Base-by-base conservation (phyloP, 257 asterid species). In the Knoxia roxburghii region DNA sequence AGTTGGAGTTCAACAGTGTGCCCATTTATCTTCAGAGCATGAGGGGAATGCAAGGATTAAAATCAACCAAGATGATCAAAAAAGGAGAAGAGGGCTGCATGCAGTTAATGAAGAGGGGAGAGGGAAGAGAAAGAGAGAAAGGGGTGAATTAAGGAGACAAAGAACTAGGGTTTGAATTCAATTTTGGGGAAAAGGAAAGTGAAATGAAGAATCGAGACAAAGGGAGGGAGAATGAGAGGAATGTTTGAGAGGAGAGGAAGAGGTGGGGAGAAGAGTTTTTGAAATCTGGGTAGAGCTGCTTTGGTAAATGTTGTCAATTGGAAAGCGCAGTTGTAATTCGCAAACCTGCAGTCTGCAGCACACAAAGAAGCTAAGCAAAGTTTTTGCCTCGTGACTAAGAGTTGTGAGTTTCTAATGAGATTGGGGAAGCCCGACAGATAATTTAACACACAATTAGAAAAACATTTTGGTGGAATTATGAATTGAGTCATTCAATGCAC, bases 121-220 rank as follows among this genome's bases (percentile, higher is more conserved):
- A 57, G 10, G 7, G 3, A 23, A 20, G 7, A 7, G 17, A 55
- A 46, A 67, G 29, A 32, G n/a, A n/a, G n/a, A 24, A 50, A 45
- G 57, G 29, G 33, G 49, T 20, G 39, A 17, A 30, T 67, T 51
- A 26, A 51, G 64, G 70, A 72, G 79, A 54, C 66, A 70, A 60
- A 78, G 75, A 78, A 64, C 75, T 69, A 77, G 78, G 73, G 83
- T 63, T 85, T 75, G 74, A 73, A 75, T 39, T 65, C 70, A 55
- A 61, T 41, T 46, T 59, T 21, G 49, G 68, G 65, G 29, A 43
- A 72, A 58, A 1, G 0, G 43, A 13, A 43, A 51, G 41, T 58
- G 64, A 52, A 66, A 3, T 39, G 76, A 40, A 65, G 48, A 29
- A 51, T 51, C 59, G 39, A 11, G 56, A 37, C 41, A 37, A 37